Evolutionary conservation across 2,329 filamentous ascomycete genomes (phyloP), one percentile per base, ranked within the genome.

Genomic region (Sarocladium oryzae): DNA sequence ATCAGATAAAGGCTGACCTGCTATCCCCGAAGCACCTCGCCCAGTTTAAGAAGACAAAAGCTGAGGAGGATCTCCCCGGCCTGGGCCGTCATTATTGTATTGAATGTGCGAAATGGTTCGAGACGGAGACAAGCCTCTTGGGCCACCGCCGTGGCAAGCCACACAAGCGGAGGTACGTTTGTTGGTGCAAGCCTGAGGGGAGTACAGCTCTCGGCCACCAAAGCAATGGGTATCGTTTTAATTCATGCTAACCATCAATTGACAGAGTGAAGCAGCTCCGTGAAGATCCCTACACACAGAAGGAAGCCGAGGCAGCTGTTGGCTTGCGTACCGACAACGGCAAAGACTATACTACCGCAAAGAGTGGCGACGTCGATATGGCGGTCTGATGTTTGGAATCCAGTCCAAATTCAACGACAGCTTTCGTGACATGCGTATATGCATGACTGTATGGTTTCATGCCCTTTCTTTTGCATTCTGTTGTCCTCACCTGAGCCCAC

Each of bases 51-150:
- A 79, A 83, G 48, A 81, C 84, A 38, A 95, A 96, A 64, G 82
- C 86, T 5, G 72, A 79, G 20, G 92, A 97, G 65, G 93, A 97
- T 62, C 77, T 96, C 32, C 93, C 93, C 2, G 92, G 84, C 0
- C 76, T 96, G 46, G 93, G 93, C 23, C 78, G 82, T 60, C 85
- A 85, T 66, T 97, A 96, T 69, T 99, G 93, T 68, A 76, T 86
- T 15, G 88, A 96, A 69, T 99, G 93, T 68, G 86, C 93, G 56
- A 97, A 95, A 73, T 97, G 89, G 86, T 97, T 95, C 67, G 92
- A 97, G 67, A 86, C 84, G 48, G 87, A 93, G 58, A 69, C 79
- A 60, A 95, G 88, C 60, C 73, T 95, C 53, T 75, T 78, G 32
- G 76, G 81, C 24, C 93, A 99, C 70, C 76, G 77, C 52, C 89